Evolutionary conservation across 2,329 filamentous ascomycete genomes (phyloP), one percentile per base, ranked within the genome.

Genomic region (Elsinoe necatrix): DNA sequence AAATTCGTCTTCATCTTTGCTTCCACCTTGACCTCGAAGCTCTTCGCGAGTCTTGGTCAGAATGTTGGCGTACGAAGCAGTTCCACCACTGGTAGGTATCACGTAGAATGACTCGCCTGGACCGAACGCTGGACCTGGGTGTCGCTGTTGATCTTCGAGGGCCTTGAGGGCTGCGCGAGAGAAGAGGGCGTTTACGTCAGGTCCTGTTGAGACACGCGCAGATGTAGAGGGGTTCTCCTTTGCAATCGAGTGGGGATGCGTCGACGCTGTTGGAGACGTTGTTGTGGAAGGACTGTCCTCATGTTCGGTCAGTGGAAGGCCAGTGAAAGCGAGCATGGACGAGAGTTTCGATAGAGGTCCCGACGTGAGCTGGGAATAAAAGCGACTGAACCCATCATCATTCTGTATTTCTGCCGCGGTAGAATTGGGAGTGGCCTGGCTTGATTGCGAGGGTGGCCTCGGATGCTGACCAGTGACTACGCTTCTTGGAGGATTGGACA

Each of bases 21-120:
- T 59, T 71, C 72, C 62, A 70, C 70, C 41, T 68, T 67, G 18
- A 71, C 69, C 54, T 61, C 63, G 56, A 42, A 56, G 75, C 72
- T 6, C 73, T 72, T 23, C 75, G 71, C 29, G 71, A 85, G 18
- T 42, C 23, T 18, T 47, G 39, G 41, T 95, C 75, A 56, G 29
- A 54, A 98, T 96, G 60, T 87, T 90, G 43, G 93, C 91, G 67
- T 97, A 98, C 0, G 90, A 93, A 59, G 91, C 86, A 2, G 90
- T 96, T 61, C 92, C 90, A 4, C 93, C 92, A 16, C 87, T 89
- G 0, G 88, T 87, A 3, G 92, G 93, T 1, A 98, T 93, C 1
- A 97, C 87, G 68, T 96, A 97, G 73, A 98, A 98, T 7, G 87
- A 93, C 61, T 82, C 79, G 5, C 76, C 75, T 14, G 80, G 75